These are phyloP conservation scores for Venturia aucupariae DNA, from an alignment of 2,329 filamentous ascomycete genomes.

Conservation along the genomic window DNA sequence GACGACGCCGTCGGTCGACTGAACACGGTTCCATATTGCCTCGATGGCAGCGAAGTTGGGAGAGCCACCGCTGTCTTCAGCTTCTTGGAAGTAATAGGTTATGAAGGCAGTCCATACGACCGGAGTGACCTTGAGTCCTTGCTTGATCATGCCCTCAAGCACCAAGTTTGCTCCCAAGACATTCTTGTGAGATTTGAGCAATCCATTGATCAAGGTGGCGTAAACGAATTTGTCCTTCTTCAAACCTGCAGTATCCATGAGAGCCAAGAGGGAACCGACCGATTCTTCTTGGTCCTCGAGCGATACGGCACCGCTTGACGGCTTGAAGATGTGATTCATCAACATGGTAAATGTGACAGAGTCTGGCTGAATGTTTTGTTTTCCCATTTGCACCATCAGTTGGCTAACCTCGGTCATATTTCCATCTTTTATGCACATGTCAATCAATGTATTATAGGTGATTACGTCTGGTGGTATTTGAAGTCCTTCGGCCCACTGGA, in stretches of 20 bases:
- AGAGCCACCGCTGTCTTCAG: constrained; percentile 24
- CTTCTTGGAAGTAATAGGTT: constrained; percentile 51
- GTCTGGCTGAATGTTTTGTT: constrained; percentile 48
- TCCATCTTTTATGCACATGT: constrained; percentile 45
- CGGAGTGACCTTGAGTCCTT: constrained; percentile 45
- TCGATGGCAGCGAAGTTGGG: constrained; percentile 54
- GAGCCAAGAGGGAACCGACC: constrained; percentile 44
- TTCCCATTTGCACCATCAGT: constrained; percentile 52
- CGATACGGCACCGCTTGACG: constrained; percentile 29
- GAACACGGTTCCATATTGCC: constrained; percentile 43
- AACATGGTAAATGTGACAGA: constrained; percentile 66
- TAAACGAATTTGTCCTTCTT: constrained; percentile 45
- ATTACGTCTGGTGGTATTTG: constrained; percentile 37
- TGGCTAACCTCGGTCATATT: constrained; percentile 39
- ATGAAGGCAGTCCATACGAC: constrained; percentile 69
- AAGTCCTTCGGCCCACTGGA: constrained; percentile 34
- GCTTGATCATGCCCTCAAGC: constrained; percentile 50
- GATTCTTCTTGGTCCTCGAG: constrained; percentile 42
- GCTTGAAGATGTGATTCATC: constrained; percentile 46
- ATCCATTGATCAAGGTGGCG: constrained; percentile 58
- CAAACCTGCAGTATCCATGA: constrained; percentile 2
- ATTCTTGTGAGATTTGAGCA: constrained; percentile 43
- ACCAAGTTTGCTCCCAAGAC: constrained; percentile 48
- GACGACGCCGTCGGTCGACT: constrained; percentile 24
- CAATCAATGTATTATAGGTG: constrained; percentile 62